Percentiles rank a stretch among this genome's conserved stretches.
These are phyloP conservation scores for Amylostereum areolatum DNA, from an alignment of 1,284 basidiomycete genomes.

Conservation along the genomic window DNA sequence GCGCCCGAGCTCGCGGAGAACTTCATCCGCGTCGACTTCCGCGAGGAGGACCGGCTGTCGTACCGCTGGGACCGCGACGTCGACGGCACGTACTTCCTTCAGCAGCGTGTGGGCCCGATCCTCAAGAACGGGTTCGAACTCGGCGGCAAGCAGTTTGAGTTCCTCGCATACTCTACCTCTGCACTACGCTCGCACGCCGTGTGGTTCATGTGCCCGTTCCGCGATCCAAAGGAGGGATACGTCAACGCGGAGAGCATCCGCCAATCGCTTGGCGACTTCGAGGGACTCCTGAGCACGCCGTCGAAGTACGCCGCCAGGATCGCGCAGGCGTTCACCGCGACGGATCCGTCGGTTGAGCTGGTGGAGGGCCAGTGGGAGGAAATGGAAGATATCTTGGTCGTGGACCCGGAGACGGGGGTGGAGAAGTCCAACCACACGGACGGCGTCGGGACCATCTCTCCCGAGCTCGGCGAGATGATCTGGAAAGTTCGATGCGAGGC, in stretches of 20 bases:
- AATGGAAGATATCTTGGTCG: constrained; percentile 42
- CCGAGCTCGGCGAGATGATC: constrained; percentile 45
- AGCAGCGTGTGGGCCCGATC: constrained; percentile 49
- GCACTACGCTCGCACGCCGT: constrained; percentile 62
- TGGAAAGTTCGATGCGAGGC: constrained; percentile 41
- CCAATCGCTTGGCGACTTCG: constrained; percentile 55
- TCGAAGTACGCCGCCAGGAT: constrained; percentile 74
- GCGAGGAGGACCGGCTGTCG: constrained; percentile 62
- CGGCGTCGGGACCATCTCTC: constrained; percentile 70
- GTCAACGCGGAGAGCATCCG: constrained; percentile 54
- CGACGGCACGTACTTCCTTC: constrained; percentile 41
- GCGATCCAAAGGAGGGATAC: constrained; percentile 23
- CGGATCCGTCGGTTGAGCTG: constrained; percentile 59
- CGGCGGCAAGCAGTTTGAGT: constrained; percentile 62
- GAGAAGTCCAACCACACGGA: constrained; percentile 46
- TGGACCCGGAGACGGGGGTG: neutral
- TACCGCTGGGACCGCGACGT: constrained; percentile 57
- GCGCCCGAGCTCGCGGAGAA: constrained; percentile 30
- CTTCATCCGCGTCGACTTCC: constrained; percentile 75
- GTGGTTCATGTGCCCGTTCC: constrained; percentile 66
- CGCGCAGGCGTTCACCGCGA: constrained; percentile 76
- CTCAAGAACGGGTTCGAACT: constrained; percentile 57
- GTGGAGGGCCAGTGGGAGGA: constrained; percentile 47
- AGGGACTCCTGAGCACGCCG: constrained; percentile 46
- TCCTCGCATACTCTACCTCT: constrained; percentile 68